Base-by-base conservation (phyloP, 2,329 filamentous ascomycete species). In the Cercospora zeina region DNA sequence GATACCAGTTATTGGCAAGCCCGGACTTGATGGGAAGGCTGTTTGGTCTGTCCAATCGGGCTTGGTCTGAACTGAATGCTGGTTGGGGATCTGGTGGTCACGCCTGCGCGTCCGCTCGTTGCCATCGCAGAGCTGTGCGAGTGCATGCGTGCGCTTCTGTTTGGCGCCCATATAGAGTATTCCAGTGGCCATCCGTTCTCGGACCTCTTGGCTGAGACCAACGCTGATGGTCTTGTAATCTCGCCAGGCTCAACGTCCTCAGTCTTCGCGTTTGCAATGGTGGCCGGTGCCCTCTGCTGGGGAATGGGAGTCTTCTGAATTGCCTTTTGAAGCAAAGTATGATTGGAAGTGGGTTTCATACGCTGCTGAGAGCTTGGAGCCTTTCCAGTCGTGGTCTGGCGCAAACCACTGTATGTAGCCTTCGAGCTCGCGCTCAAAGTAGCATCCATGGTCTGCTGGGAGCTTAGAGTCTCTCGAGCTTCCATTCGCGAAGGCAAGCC, bases 161-260 rank as follows among this genome's bases (percentile, higher is more conserved):
- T 39, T 14, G 47, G 33, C 19, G 53, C 53, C 53, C 53, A 55
- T 21, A 55, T 55, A 16, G 53, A 37, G 53, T 27, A n/a, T 16
- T 39, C 34, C n/a, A 55, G 47, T 50, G 47, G 39, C 10, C 19
- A 19, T 21, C 39, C 39, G 39, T 45, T 45, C 19, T 45, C 39
- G 11, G 39, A 45, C 39, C 21, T 45, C 39, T 19, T 45, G n/a
- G 21, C 39, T 19, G 39, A 19, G 39, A 45, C 19, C 16, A 21
- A 4, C 11, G 39, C 19, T 45, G 39, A 19, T 19, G 19, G 39
- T 1, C 1, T 21, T 13, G 39, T 45, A 4, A 11, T 45, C 6
- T 45, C 16, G 14, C 9, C 39, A 45, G 39, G 10, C 39, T 10
- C 39, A 10, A 6, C 19, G 16, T 45, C 19, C n/a, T 3, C 39